Conservation (phyloP, 176 grass and related monocot genomes). For the Phyllostachys edulis region DNA sequence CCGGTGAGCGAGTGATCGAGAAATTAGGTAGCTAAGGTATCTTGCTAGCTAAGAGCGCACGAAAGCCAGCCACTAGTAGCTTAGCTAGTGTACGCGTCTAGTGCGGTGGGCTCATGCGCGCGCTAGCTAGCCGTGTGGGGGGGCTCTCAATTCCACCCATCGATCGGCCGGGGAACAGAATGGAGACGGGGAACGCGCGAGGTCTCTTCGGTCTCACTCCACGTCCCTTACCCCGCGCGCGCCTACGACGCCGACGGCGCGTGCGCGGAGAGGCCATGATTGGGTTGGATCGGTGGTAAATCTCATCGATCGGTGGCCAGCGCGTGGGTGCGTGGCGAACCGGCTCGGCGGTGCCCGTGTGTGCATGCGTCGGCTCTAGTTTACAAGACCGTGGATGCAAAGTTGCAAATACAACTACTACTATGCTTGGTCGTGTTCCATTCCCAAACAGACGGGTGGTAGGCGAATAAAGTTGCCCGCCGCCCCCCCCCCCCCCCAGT, state of each 20-base stretch:
- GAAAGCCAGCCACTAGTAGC: not conserved
- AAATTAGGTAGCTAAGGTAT: not conserved
- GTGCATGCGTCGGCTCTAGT: not conserved
- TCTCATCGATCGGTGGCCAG: not conserved
- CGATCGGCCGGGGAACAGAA: not conserved
- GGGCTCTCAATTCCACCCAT: not conserved
- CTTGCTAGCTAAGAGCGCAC: conserved; percentile 35
- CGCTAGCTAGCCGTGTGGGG: no score
- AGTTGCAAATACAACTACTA: not conserved
- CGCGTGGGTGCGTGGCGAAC: not conserved
- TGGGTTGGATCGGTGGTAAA: not conserved
- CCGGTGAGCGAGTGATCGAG: not conserved
- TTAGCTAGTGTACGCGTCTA: conserved; percentile 4
- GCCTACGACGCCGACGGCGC: not conserved
- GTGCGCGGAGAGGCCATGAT: not conserved
- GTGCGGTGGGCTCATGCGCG: conserved; percentile 32
- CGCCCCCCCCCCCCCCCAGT: not conserved
- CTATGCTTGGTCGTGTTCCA: not conserved
- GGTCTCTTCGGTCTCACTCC: conserved; percentile 16
- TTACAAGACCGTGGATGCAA: not conserved
- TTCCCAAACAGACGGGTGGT: no score
- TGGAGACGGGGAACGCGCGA: not conserved
- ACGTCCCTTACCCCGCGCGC: not conserved
- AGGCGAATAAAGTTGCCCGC: not conserved
- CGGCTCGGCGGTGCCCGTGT: not conserved